Percentiles rank a stretch among this genome's conserved stretches.
Evolutionary conservation across 1,284 basidiomycete genomes (phyloP).

Genomic region (Ceratobasidium sp.): DNA sequence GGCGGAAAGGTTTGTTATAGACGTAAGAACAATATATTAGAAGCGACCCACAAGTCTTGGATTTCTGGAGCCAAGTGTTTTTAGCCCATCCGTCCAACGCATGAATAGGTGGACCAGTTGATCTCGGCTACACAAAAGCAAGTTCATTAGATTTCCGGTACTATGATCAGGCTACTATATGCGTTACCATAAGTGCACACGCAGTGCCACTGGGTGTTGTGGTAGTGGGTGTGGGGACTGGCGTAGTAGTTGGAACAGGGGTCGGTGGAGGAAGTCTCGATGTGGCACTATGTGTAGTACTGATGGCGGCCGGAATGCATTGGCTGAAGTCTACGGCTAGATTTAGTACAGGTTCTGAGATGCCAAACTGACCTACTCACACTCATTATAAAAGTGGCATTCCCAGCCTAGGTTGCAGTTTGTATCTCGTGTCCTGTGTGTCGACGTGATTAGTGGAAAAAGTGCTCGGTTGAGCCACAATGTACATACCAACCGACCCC

Average conservation of each 20-base stretch:
- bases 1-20: too few species aligned
- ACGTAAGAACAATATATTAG: too few species aligned
- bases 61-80: background rate
- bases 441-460: background rate
- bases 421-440: background rate
- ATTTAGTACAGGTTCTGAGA: background rate
- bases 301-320: background rate
- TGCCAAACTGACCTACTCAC: background rate
- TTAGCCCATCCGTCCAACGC: background rate
- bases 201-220: background rate
- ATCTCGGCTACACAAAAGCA: background rate
- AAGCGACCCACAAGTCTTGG: too few species aligned
- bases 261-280: background rate
- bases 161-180: background rate
- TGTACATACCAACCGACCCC: background rate
- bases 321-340: background rate
- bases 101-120: slow-evolving; percentile 24
- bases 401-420: background rate
- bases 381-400: background rate
- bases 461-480: background rate
- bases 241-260: background rate
- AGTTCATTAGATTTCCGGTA: background rate
- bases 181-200: background rate
- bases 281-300: background rate
- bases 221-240: background rate